These are phyloP conservation scores for Selaginella tamariscina DNA, from an alignment of 75 land plant species.

Conservation along the genomic window DNA sequence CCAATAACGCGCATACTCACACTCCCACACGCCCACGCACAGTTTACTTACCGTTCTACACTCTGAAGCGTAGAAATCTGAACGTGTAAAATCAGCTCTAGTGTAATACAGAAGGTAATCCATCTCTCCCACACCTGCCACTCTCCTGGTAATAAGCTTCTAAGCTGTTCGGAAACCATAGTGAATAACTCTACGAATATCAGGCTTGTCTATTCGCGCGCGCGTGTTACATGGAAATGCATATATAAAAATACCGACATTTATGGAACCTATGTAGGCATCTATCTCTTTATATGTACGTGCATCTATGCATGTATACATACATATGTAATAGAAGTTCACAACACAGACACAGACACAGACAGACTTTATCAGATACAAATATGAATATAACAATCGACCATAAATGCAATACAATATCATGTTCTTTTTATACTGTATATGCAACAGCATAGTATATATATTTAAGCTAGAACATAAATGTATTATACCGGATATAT, in stretches of 20 bases:
- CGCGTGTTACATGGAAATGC: constrained; percentile 59
- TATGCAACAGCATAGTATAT: no score
- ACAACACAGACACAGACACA: neutral
- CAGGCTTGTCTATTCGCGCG: constrained; percentile 88
- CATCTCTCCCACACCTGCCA: constrained; percentile 92
- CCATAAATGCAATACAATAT: constrained; percentile 28
- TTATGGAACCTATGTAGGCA: no score
- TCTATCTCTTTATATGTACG: no score
- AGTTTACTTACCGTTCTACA: constrained; percentile 39
- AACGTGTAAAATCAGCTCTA: constrained; percentile 57
- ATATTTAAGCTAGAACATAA: no score
- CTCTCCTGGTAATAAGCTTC: constrained; percentile 91
- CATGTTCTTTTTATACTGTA: no score
- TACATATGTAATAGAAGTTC: constrained; percentile 24
- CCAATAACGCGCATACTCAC: no score
- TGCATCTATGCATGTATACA: no score
- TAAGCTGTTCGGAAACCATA: constrained; percentile 84
- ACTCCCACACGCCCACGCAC: no score
- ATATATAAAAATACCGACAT: no score
- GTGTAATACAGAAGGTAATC: constrained; percentile 67
- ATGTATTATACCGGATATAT: no score
- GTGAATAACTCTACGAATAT: constrained; percentile 72
- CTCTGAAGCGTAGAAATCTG: constrained; percentile 50
- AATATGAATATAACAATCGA: constrained; percentile 57
- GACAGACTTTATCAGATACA: no score